phyloP scores from a whole-genome alignment of 2,329 filamentous ascomycete genomes.

The Tolypocladium inflatum region DNA sequence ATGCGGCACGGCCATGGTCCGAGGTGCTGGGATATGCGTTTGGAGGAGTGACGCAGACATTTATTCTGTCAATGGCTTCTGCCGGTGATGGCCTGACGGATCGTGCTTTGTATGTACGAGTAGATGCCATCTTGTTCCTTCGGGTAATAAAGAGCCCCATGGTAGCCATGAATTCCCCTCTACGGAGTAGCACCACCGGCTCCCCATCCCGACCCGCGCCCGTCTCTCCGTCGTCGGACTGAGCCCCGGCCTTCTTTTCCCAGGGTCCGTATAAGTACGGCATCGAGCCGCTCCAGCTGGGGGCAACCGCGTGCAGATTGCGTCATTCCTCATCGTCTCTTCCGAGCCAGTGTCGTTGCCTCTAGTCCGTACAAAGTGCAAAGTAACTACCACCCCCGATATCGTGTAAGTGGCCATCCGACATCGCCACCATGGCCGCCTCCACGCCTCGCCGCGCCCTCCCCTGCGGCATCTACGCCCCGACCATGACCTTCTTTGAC shows the following conservation, averaged over 20 bases:
- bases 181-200: too few relatives aligned
- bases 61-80: not conserved
- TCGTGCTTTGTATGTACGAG: too few relatives aligned
- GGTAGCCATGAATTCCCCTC: too few relatives aligned
- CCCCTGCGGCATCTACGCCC: slow-evolving; percentile 76
- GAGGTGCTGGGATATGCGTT: not conserved
- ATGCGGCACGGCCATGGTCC: not conserved
- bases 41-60: not conserved
- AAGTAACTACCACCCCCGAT: too few relatives aligned
- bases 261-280: not conserved
- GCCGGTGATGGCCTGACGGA: not conserved
- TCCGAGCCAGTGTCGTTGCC: not conserved
- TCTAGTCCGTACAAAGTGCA: too few relatives aligned
- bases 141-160: not conserved
- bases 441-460: slow-evolving; percentile 25
- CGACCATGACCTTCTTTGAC: slow-evolving; percentile 87
- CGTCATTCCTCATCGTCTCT: too few relatives aligned
- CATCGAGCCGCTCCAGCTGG: not conserved
- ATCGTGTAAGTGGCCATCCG: not conserved
- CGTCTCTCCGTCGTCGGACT: not conserved
- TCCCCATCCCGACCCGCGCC: not conserved
- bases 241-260: not conserved
- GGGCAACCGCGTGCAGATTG: not conserved
- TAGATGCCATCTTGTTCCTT: not conserved
- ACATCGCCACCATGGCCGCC: not conserved